Percentiles rank a stretch among this genome's conserved stretches.
These are phyloP conservation scores for Podaxis sp. DNA, from an alignment of 768 basidiomycete genomes.

Conservation along the genomic window DNA sequence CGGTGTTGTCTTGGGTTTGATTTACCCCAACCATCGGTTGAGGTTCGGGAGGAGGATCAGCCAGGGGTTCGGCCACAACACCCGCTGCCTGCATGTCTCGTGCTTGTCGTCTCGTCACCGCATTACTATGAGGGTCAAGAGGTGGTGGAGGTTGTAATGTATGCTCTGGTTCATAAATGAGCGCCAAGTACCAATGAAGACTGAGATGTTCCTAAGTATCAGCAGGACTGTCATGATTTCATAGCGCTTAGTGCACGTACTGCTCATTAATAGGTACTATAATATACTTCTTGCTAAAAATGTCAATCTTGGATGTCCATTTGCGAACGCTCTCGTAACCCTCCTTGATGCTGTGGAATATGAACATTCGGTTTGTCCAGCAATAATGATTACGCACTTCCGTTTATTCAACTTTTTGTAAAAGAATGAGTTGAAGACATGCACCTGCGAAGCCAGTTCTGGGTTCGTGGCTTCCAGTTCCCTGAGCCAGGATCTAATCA, in stretches of 20 bases:
- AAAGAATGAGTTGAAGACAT: slow-evolving; percentile 97
- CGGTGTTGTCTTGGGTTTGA: slow-evolving; percentile 15
- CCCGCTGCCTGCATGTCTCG: slow-evolving; percentile 13
- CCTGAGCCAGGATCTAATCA: slow-evolving; percentile 65
- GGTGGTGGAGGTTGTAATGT: slow-evolving; percentile 43
- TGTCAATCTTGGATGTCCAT: slow-evolving; percentile 88
- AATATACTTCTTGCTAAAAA: slow-evolving; percentile 91
- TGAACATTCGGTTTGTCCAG: slow-evolving; percentile 5
- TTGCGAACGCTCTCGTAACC: slow-evolving; percentile 86
- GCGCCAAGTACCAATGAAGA: slow-evolving; percentile 95
- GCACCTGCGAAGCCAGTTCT: slow-evolving; percentile 67
- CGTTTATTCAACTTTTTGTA: slow-evolving; percentile 89
- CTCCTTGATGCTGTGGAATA: slow-evolving; percentile 42
- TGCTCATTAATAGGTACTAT: slow-evolving; percentile 97
- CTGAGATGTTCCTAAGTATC: slow-evolving; percentile 37
- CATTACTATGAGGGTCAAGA: not conserved
- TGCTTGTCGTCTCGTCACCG: slow-evolving; percentile 23
- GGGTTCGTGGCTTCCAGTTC: slow-evolving; percentile 56
- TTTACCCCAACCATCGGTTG: slow-evolving; percentile 5
- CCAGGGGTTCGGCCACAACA: not conserved
- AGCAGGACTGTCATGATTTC: not conserved
- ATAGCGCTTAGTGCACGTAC: slow-evolving; percentile 39
- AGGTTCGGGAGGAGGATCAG: slow-evolving; percentile 5
- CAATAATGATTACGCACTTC: slow-evolving; percentile 39
- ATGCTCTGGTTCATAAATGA: slow-evolving; percentile 83